These are phyloP conservation scores for Citrullus colocynthis DNA, from an alignment of 306 rosid species.

Conservation along the genomic window DNA sequence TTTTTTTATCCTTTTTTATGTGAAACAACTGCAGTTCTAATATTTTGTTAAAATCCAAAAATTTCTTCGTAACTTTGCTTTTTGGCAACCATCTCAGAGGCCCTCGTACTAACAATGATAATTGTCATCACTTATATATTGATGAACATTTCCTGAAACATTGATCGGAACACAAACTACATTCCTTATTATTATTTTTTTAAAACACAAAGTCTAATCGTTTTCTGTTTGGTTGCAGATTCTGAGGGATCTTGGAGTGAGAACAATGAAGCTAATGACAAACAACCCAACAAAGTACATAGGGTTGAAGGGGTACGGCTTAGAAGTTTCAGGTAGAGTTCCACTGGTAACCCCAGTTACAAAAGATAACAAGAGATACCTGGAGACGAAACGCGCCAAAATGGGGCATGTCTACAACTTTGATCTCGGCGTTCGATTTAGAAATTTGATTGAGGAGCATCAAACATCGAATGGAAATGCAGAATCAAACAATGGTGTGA, in stretches of 20 bases:
- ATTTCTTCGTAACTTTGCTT: too few species aligned
- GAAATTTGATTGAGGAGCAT: slow-evolving; percentile 19
- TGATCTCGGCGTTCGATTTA: slow-evolving; percentile 25
- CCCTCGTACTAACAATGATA: too few species aligned
- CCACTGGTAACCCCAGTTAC: slow-evolving; percentile 62
- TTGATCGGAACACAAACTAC: background rate
- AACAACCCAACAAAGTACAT: slow-evolving; percentile 75
- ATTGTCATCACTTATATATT: too few species aligned
- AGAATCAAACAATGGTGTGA: background rate
- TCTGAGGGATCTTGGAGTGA: slow-evolving; percentile 60
- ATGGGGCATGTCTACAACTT: slow-evolving; percentile 59
- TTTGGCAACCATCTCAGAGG: too few species aligned
- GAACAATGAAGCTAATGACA: slow-evolving; percentile 82
- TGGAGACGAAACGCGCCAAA: slow-evolving; percentile 64
- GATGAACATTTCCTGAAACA: too few species aligned
- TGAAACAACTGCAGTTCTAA: too few species aligned
- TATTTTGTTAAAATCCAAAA: too few species aligned
- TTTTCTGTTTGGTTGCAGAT: slow-evolving; percentile 26
- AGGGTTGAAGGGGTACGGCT: slow-evolving; percentile 80
- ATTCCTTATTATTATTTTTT: background rate
- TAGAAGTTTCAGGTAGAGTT: slow-evolving; percentile 59
- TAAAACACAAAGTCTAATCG: background rate
- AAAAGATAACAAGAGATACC: slow-evolving; percentile 54
- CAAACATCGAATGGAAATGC: slow-evolving; percentile 7
- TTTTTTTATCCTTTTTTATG: too few species aligned